Evolutionary conservation across 2,329 filamentous ascomycete species (phyloP), one percentile per base, ranked within the genome.

Genomic region (Aspergillus caelatus): DNA sequence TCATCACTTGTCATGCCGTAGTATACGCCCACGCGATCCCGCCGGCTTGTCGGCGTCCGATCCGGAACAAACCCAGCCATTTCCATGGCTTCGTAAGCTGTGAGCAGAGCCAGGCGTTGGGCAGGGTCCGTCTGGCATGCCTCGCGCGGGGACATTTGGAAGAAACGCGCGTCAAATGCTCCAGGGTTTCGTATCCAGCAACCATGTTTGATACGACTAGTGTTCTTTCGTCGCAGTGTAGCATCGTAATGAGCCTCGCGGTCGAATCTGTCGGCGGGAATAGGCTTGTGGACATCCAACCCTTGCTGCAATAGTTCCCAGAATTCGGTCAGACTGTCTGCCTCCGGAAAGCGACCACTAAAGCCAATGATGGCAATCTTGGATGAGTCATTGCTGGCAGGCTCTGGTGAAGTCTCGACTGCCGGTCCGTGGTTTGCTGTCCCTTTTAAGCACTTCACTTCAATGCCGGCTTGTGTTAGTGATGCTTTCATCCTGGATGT

Each of bases 131-230:
- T 93, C 74, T 93, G 90, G 58, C 88, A 86, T 39, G 91, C 92
- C 78, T 94, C 91, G 68, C 90, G 88, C 8, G 91, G 91, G 41
- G 91, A 93, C 89, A 94, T 94, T 77, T 93, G 93, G 85, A 94
- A 94, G 80, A 94, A 94, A 0, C 89, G 84, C n/a, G 90, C 89
- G 70, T 94, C 91, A 72, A 94, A 94, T 55, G 90, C 82, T 60
- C 90, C 90, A 0, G 91, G 91, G 65, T 93, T 85, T 65, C 92
- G 87, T 68, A 92, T 86, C 79, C 88, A 93, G 79, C 90, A 92
- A 19, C 91, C 91, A 70, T 88, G 92, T 3, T 88, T 89, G 1
- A 90, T 92, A 76, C 91, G 89, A 58, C 87, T 91, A 63, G 91
- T 93, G 80, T 93, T 94, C 75, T 89, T 88, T 34, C 81, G 84